Evolutionary conservation across 192 early-diverging fungal genomes (phyloP), one percentile per base, ranked within the genome.

Genomic region (Umbelopsis isabellina): DNA sequence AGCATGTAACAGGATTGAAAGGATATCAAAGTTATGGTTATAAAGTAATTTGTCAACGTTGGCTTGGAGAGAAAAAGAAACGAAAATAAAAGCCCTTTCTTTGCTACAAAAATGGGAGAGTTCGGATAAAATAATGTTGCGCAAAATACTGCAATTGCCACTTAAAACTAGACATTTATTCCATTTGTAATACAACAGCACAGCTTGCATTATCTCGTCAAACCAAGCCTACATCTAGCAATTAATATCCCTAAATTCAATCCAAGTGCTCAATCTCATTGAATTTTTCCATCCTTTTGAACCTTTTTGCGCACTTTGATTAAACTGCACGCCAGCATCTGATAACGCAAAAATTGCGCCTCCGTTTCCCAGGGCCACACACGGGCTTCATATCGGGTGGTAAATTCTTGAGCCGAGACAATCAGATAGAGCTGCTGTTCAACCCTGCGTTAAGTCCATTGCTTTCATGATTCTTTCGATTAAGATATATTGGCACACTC

Each of bases 301-400:
- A 21, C 21, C 21, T 23, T 52, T 22, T 1, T 10, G 7, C 12
- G 51, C n/a, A 9, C 55, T 35, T 27, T 22, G 4, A 13, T 27
- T 15, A 35, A 4, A n/a, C 13, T 10, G 12, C 27, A 33, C 0
- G 15, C 10, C 12, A 35, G 25, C 10, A 61, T 61, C 55, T 61
- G 55, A 61, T 61, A 61, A 61, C 55, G 55, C 55, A 61, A 25
- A 61, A 35, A 61, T 61, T 25, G 16, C 30, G 30, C 25, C 55
- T 16, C 55, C 55, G 55, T 61, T 41, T 61, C 55, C 30, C 55
- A 61, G 55, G 55, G 55, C 55, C 37, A 41, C 10, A 41, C 37
- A 35, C 55, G 16, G 15, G 18, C 12, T 22, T 61, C 52, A 23
- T 49, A 5, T 49, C 48, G 48, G 48, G 15, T 16, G 48, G 5